These are phyloP conservation scores for Penicillium bialowiezense DNA, from an alignment of 495 filamentous ascomycete genomes.

Conservation along the genomic window DNA sequence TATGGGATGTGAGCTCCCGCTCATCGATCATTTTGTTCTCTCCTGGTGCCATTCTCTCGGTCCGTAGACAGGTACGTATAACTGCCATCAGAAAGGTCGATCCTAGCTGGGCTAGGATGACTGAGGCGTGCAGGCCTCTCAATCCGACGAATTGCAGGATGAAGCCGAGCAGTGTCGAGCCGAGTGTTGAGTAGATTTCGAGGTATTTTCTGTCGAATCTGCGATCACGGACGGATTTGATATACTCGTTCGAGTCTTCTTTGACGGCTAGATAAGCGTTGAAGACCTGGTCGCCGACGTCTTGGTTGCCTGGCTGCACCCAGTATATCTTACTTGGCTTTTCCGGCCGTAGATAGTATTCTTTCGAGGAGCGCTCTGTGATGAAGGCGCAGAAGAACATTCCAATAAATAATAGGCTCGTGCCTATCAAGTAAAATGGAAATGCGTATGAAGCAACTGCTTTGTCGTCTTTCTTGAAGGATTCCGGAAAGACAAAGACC, in stretches of 20 bases:
- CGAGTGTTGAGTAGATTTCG: conserved; percentile 19
- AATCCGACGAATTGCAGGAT: conserved; percentile 50
- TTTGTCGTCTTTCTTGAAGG: conserved; percentile 30
- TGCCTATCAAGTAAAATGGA: conserved; percentile 36
- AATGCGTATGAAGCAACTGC: conserved; percentile 35
- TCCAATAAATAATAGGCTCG: conserved; percentile 32
- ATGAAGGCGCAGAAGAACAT: conserved; percentile 44
- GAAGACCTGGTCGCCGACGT: conserved; percentile 41
- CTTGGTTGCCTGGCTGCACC: conserved; percentile 42
- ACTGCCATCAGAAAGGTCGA: conserved; percentile 47
- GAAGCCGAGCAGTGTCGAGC: conserved; percentile 43
- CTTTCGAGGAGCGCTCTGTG: conserved; percentile 34
- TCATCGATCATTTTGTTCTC: conserved; percentile 30
- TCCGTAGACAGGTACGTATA: conserved; percentile 44
- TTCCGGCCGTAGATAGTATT: conserved; percentile 25
- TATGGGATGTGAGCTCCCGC: conserved; percentile 21
- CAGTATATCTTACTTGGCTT: conserved; percentile 39
- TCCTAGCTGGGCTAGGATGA: conserved; percentile 43
- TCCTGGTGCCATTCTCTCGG: conserved; percentile 33
- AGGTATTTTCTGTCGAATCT: conserved; percentile 4
- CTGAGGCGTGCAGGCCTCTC: conserved; percentile 48
- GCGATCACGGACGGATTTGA: conserved; percentile 31
- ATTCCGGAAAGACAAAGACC: conserved; percentile 26
- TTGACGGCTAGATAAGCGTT: conserved; percentile 33
- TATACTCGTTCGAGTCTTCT: conserved; percentile 25